Evolutionary conservation across 2,329 filamentous ascomycete genomes (phyloP), one percentile per base, ranked within the genome.

Genomic region (Simplicillium aogashimaense): DNA sequence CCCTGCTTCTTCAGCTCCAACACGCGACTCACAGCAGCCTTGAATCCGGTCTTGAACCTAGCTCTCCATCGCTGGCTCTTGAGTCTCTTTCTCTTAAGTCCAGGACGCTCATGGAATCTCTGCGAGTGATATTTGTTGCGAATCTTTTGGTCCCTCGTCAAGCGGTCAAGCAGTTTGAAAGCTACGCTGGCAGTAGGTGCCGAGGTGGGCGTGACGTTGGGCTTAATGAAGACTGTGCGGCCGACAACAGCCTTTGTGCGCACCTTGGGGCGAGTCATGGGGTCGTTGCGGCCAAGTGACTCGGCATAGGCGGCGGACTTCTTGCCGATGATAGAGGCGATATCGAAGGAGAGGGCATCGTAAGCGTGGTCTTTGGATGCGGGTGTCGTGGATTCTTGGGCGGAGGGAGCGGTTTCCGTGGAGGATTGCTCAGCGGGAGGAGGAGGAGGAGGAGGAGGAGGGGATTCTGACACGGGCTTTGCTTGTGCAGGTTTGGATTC

Each of bases 61-160:
- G 50, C 64, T 57, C 76, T 71, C 81, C 83, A 88, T 45, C 85
- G 69, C 67, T 81, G 68, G 44, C 75, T 79, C 58, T 66, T 68
- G 50, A 87, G 61, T 52, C 86, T 74, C 76, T 92, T 94, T 60
- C 81, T 72, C 73, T 84, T 87, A 53, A 86, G 53, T 2, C 86
- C 86, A 0, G 73, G 72, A 36, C 86, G 66, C 68, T 92, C 86
- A 59, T 94, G 82, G 52, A 78, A 86, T 47, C 69, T 67, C 62
- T 92, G 86, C 46, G 51, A 57, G 15, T 60, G 57, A 39, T 67
- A 67, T 50, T 86, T 78, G 3, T 37, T 43, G 48, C 61, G 67
- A 38, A 92, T 64, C 34, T 61, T 67, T 54, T 90, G 88, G 51
- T 56, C 51, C 5, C 49, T 46, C 28, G 65, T 54, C 38, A 67